These are phyloP conservation scores for Hordeum vulgare DNA, from an alignment of 176 grass and related monocot species.

Conservation along the genomic window DNA sequence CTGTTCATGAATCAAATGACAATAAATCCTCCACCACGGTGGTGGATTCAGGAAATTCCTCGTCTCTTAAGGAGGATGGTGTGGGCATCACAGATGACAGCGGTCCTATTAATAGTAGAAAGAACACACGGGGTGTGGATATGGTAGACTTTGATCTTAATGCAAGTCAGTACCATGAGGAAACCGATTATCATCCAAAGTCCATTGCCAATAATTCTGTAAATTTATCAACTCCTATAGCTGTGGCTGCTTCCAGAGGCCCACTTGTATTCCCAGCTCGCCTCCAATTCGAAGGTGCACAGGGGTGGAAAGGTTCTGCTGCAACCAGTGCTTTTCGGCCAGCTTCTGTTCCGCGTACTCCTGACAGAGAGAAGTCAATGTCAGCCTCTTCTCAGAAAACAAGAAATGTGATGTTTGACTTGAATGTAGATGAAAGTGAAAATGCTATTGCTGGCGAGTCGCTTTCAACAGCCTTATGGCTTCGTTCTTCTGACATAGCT, in stretches of 20 bases:
- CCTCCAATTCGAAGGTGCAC: constrained; percentile 7
- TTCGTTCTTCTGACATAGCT: constrained; percentile 18
- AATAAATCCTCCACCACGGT: constrained; percentile 37
- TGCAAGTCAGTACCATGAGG: constrained; percentile 31
- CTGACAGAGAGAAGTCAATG: constrained; percentile 29
- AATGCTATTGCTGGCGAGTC: constrained; percentile 34
- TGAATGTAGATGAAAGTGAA: constrained; percentile 46
- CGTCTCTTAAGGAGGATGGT: constrained; percentile 50
- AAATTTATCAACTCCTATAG: constrained; percentile 54
- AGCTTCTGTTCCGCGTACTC: constrained; percentile 36
- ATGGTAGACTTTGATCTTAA: constrained; percentile 55
- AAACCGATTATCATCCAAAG: constrained; percentile 20
- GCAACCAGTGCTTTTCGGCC: constrained; percentile 73
- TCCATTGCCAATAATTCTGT: constrained; percentile 21
- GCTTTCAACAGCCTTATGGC: constrained; percentile 21
- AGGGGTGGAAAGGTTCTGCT: constrained; percentile 61
- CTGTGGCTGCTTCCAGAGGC: constrained; percentile 59
- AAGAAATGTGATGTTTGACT: constrained; percentile 39
- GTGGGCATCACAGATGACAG: constrained; percentile 57
- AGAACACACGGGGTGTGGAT: neutral
- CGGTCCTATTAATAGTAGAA: neutral
- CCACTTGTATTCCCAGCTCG: constrained; percentile 40
- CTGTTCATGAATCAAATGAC: constrained; percentile 11
- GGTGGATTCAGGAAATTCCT: constrained; percentile 41
- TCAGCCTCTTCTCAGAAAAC: constrained; percentile 38